Conservation (phyloP, 2,329 filamentous ascomycete genomes). For the Arthroderma sp. region DNA sequence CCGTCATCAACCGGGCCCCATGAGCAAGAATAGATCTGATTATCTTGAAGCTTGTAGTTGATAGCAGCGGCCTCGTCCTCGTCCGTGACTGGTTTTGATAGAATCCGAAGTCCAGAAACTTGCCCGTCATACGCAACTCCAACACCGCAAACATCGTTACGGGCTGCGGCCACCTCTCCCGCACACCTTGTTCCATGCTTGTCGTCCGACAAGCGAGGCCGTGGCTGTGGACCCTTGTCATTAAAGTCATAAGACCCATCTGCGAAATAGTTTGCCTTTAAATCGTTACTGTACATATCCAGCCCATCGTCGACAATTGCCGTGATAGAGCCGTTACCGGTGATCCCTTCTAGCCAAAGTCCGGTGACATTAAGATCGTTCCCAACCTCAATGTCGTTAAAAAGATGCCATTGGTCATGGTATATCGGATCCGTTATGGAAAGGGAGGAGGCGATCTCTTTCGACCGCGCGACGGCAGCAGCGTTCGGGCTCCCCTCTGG, state of each 20-base stretch:
- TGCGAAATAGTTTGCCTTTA: slow-evolving; percentile 88
- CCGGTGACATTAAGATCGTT: slow-evolving; percentile 96
- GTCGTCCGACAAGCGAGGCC: slow-evolving; percentile 72
- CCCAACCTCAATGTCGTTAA: slow-evolving; percentile 65
- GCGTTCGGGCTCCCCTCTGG: slow-evolving; percentile 21
- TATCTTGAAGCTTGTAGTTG: slow-evolving; percentile 82
- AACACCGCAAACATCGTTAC: slow-evolving; percentile 87
- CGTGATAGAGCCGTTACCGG: slow-evolving; percentile 75
- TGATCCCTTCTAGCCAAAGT: slow-evolving; percentile 81
- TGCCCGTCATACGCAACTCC: slow-evolving; percentile 88
- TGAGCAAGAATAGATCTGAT: slow-evolving; percentile 96
- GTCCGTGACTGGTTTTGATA: slow-evolving; percentile 81
- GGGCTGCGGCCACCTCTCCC: slow-evolving; percentile 83
- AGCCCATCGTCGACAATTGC: slow-evolving; percentile 93
- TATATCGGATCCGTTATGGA: slow-evolving; percentile 83
- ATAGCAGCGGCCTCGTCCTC: slow-evolving; percentile 83
- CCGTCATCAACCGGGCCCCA: slow-evolving; percentile 97
- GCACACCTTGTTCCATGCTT: slow-evolving; percentile 87
- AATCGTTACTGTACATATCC: slow-evolving; percentile 87
- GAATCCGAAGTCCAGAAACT: slow-evolving; percentile 81
- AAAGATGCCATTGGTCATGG: slow-evolving; percentile 86
- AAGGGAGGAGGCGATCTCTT: slow-evolving; percentile 51
- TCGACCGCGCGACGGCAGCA: slow-evolving; percentile 45
- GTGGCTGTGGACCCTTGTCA: slow-evolving; percentile 64
- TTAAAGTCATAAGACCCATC: slow-evolving; percentile 95